Evolutionary conservation across 2,329 filamentous ascomycete species (phyloP).

Genomic region (Alternaria dauci): DNA sequence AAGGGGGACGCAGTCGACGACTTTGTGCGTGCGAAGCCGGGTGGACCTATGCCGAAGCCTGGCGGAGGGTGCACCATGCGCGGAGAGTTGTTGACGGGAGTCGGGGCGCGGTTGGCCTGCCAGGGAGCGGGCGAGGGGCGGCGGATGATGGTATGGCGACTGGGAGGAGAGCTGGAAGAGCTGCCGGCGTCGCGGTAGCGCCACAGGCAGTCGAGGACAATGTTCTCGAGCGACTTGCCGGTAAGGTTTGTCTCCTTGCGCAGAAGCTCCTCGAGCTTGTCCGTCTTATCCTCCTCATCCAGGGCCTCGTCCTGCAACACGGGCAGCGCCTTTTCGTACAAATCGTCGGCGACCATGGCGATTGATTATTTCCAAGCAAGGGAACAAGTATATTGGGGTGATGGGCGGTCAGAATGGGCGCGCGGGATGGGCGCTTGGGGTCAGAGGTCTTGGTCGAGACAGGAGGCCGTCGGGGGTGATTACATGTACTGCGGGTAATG

Average conservation of each 20-base stretch:
- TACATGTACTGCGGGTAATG: slow-evolving; percentile 26
- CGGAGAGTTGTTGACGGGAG: slow-evolving; percentile 83
- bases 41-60: slow-evolving; percentile 76
- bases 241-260: slow-evolving; percentile 78
- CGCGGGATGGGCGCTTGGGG: slow-evolving; percentile 6
- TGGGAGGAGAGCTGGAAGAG: slow-evolving; percentile 77
- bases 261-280: slow-evolving; percentile 86
- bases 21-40: slow-evolving; percentile 77
- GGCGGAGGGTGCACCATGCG: slow-evolving; percentile 82
- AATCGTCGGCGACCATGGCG: slow-evolving; percentile 87
- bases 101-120: slow-evolving; percentile 78
- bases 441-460: slow-evolving; percentile 19
- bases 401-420: slow-evolving; percentile 13
- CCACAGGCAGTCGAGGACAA: slow-evolving; percentile 90
- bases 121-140: slow-evolving; percentile 92
- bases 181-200: slow-evolving; percentile 71
- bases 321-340: slow-evolving; percentile 90
- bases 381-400: slow-evolving; percentile 8
- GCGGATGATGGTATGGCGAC: slow-evolving; percentile 88
- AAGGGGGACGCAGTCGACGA: slow-evolving; percentile 84
- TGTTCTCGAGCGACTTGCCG: slow-evolving; percentile 84
- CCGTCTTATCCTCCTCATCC: slow-evolving; percentile 95
- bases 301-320: slow-evolving; percentile 82
- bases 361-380: slow-evolving; percentile 43
- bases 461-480: slow-evolving; percentile 30